These are phyloP conservation scores for Yamagishiella unicocca DNA, from an alignment of 139 green algal genomes.

Conservation along the genomic window DNA sequence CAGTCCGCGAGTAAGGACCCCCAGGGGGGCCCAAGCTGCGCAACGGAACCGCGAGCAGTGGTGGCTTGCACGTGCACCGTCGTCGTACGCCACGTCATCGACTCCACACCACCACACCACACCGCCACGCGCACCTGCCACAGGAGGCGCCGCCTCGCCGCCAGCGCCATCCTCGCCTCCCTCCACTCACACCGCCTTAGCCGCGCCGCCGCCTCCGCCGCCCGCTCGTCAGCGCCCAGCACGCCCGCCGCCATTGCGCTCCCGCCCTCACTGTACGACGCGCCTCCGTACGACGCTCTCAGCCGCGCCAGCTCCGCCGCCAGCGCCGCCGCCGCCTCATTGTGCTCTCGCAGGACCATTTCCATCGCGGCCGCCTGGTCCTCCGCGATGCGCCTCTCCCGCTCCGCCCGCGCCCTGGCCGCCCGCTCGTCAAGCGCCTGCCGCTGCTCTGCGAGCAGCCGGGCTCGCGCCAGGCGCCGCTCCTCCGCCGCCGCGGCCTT, in stretches of 20 bases:
- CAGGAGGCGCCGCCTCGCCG: conserved; percentile 36
- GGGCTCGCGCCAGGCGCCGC: conserved; percentile 9
- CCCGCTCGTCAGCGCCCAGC: conserved; percentile 10
- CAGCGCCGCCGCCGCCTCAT: conserved; percentile 43
- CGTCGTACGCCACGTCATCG: no score
- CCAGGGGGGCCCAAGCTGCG: no score
- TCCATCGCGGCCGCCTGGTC: conserved; percentile 25
- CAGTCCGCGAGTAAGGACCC: no score
- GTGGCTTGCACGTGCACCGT: no score
- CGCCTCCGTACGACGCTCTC: conserved; percentile 14
- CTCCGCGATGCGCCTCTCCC: conserved; percentile 27
- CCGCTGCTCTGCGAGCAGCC: conserved; percentile 36
- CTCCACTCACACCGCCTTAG: conserved; percentile 46
- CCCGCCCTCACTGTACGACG: background rate
- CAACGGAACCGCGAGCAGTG: no score
- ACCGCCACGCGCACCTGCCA: no score
- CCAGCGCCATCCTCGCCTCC: conserved; percentile 45
- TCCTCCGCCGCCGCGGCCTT: conserved; percentile 18
- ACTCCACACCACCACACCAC: no score
- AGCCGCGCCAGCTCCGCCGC: conserved; percentile 30
- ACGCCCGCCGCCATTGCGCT: background rate
- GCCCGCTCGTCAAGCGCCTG: background rate
- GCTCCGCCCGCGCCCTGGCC: conserved; percentile 20
- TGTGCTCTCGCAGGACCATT: conserved; percentile 36
- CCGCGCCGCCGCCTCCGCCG: conserved; percentile 20